Percentiles rank a stretch among this genome's conserved stretches.
Evolutionary conservation across 73 alveolate species (phyloP).

Genomic region (Halteria grandinella): DNA sequence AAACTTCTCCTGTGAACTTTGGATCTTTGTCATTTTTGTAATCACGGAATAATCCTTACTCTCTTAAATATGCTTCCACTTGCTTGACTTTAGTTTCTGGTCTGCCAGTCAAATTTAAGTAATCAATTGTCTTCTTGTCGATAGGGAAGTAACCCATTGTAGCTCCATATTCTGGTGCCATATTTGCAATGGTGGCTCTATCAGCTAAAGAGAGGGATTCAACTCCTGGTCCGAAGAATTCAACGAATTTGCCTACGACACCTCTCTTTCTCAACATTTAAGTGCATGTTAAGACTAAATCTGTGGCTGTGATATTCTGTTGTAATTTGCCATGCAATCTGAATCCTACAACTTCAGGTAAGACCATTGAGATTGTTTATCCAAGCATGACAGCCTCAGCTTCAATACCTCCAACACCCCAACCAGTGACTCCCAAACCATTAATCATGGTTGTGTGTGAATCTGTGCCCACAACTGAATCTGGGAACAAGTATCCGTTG

Average conservation of each 20-base stretch:
- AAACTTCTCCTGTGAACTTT: slow-evolving; percentile 57
- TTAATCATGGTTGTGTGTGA: slow-evolving; percentile 77
- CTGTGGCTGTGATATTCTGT: slow-evolving; percentile 70
- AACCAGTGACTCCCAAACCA: slow-evolving; percentile 75
- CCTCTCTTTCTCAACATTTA: slow-evolving; percentile 79
- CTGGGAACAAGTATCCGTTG: slow-evolving; percentile 65
- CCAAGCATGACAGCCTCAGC: slow-evolving; percentile 85
- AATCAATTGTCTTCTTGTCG: slow-evolving; percentile 69
- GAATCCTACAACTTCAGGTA: slow-evolving; percentile 79
- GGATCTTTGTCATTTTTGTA: slow-evolving; percentile 54
- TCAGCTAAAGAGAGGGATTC: slow-evolving; percentile 70
- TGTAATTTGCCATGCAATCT: slow-evolving; percentile 59
- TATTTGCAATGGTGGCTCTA: slow-evolving; percentile 81
- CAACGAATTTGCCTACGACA: slow-evolving; percentile 79
- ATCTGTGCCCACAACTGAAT: slow-evolving; percentile 77
- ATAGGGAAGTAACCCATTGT: slow-evolving; percentile 86
- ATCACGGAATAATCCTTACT: slow-evolving; percentile 66
- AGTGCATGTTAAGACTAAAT: slow-evolving; percentile 65
- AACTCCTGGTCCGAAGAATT: slow-evolving; percentile 79
- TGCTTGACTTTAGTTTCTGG: slow-evolving; percentile 45
- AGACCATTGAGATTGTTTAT: slow-evolving; percentile 72
- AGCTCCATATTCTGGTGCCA: slow-evolving; percentile 89
- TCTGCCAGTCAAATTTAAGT: slow-evolving; percentile 69
- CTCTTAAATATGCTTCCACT: slow-evolving; percentile 72
- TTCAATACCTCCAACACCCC: slow-evolving; percentile 84